Evolutionary conservation across 345 rosid genomes (phyloP).

Genomic region (Arabidopsis arenosa): DNA sequence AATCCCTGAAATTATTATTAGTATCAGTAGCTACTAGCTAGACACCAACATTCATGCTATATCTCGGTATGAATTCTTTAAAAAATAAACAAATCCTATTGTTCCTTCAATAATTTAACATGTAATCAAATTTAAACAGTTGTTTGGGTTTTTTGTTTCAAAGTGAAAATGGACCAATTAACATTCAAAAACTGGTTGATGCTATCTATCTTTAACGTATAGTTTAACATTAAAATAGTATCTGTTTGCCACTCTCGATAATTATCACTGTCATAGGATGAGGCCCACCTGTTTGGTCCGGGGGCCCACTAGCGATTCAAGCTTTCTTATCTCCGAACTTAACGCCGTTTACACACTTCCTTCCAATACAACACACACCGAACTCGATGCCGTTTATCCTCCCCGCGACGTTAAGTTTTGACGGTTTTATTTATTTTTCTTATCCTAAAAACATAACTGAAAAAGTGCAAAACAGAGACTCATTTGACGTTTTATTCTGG

Average conservation of each 20-base stretch:
- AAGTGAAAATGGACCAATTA: constrained; percentile 7
- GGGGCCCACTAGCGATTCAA: constrained; percentile 36
- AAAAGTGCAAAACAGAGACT: constrained; percentile 48
- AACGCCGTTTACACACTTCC: constrained; percentile 35
- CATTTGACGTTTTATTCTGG: neutral
- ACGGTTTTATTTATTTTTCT: constrained; percentile 1
- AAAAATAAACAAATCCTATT: too few species aligned
- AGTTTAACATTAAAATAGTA: constrained; percentile 4
- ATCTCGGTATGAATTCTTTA: too few species aligned
- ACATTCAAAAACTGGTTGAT: constrained; percentile 19
- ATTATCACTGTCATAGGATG: constrained; percentile 29
- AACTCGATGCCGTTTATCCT: constrained; percentile 39
- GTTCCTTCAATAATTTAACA: neutral
- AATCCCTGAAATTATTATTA: too few species aligned
- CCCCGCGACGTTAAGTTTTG: constrained; percentile 32
- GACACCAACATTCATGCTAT: too few species aligned
- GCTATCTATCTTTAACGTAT: constrained; percentile 6
- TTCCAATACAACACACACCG: neutral
- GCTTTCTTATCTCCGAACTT: constrained; percentile 43
- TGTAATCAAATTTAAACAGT: neutral
- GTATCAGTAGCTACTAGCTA: too few species aligned
- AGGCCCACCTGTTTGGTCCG: constrained; percentile 40
- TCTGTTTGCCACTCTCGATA: constrained; percentile 17
- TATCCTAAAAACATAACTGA: constrained; percentile 13
- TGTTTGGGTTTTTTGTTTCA: neutral